Evolutionary conservation across 2,329 filamentous ascomycete genomes (phyloP), one percentile per base, ranked within the genome.

Genomic region (Sporothrix euskadiensis): DNA sequence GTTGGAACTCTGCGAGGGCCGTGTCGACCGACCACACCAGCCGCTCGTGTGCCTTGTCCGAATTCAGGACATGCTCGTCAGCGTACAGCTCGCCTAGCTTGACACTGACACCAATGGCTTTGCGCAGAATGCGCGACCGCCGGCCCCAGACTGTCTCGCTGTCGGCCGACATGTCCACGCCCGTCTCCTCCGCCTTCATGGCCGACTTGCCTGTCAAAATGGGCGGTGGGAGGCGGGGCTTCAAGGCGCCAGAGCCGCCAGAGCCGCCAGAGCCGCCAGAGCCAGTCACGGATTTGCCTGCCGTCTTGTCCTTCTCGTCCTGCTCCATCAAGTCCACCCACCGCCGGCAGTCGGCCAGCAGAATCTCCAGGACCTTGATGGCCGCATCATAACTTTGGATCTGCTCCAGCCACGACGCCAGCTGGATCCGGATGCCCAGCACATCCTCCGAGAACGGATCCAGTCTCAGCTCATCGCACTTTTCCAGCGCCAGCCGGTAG

Each of bases 361-460:
- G 86, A n/a, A 89, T 88, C 81, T 97, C 93, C 44, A 98, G 83
- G 4, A 97, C 89, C 69, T 93, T 88, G 73, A 93, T 90, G 0
- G 94, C 90, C 73, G 90, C 88, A 30, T 88, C 85, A 78, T 90
- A 90, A 78, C 91, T 88, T 44, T 90, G 87, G 19, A 93, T 88
- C 79, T 91, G 91, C 81, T 98, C 93, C 75, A 97, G 86, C 86
- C 97, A 90, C 10, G 87, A 87, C 0, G 93, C 90, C 9, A 97
- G 86, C 80, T 94, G 90, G 69, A 98, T 90, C 79, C 94, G 93
- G 71, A 98, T 90, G 9, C 96, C 96, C 77, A 98, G 86, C 47
- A 98, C 91, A 80, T 98, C 94, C 78, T 98, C 92, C 4, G 92
- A 94, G 80, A 94, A 97, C 0, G 93, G 93, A 79, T 98, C 94